Base-by-base conservation (phyloP, 129 eudicot genomes). In the Artemisia tridentata region DNA sequence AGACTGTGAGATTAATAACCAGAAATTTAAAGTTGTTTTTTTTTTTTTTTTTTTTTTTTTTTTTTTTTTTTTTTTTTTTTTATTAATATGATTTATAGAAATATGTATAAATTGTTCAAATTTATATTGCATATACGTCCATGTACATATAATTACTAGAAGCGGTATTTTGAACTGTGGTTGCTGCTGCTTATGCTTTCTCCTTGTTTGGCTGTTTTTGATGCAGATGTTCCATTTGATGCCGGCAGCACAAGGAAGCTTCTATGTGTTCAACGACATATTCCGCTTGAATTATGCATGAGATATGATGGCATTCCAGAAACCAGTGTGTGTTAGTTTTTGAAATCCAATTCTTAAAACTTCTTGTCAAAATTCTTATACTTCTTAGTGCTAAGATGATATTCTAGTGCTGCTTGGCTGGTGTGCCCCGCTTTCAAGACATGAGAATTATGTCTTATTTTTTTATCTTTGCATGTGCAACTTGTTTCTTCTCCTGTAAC, bases 161-260 rank as follows among this genome's bases (percentile, higher is more conserved):
- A 5, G 25, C 68, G 59, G 12, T 72, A 46, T 49, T 5, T 59
- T 25, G 64, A 53, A 1, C 21, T 29, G 45, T 45, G 48, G 67
- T 46, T 58, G 50, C 51, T 13, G 43, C 27, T 11, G 16, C 63
- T 73, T 19, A 74, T 63, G 71, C 11, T 16, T 60, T 69, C n/a
- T 19, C 14, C 65, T 20, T 60, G 31, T 56, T 65, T 72, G 47
- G 3, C 12, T 45, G 45, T 15, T 67, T 59, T 48, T 29, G 78
- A 29, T 78, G 69, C 92, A 90, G 95, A 80, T 86, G 95, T 90
- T 90, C 63, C 91, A 84, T 65, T 75, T 90, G 87, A 84, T 87
- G 86, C 91, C 96, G 70, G 86, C 96, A 18, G 86, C 86, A 52
- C 90, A 84, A 67, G 90, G 90, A 72, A 89, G 96, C 76, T 86